A percentile compares a stretch with the other conserved stretches of the same genome.
These are phyloP conservation scores for Arctium lappa DNA, from an alignment of 129 eudicot species.

Conservation along the genomic window DNA sequence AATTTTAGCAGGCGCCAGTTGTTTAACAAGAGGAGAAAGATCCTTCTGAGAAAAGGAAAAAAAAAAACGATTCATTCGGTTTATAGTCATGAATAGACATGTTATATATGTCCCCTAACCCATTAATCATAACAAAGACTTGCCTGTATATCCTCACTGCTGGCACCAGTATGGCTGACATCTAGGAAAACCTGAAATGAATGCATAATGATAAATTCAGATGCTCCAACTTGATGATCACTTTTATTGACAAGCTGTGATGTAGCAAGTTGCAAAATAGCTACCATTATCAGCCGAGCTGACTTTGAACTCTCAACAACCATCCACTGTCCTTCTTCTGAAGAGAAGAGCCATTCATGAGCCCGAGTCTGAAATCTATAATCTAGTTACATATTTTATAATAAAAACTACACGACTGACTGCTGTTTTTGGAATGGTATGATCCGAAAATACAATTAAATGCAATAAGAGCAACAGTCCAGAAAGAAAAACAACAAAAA, in stretches of 20 bases:
- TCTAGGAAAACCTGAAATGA: constrained; percentile 64
- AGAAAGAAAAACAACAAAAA: neutral
- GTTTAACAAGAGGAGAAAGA: constrained; percentile 89
- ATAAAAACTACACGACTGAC: neutral
- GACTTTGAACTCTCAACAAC: constrained; percentile 85
- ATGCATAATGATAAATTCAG: neutral
- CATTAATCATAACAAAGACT: constrained; percentile 18
- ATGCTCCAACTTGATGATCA: neutral
- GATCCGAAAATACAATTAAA: neutral
- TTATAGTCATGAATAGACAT: neutral
- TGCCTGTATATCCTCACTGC: constrained; percentile 83
- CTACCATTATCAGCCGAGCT: constrained; percentile 88
- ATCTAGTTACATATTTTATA: constrained; percentile 38
- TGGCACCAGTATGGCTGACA: constrained; percentile 50
- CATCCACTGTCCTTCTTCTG: constrained; percentile 98
- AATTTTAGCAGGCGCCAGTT: constrained; percentile 56
- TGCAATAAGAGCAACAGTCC: neutral
- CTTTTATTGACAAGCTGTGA: neutral
- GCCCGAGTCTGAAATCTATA: constrained; percentile 72
- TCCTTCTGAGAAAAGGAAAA: constrained; percentile 55
- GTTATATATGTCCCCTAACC: neutral
- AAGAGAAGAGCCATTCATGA: constrained; percentile 88
- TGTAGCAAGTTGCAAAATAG: neutral
- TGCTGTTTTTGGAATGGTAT: neutral
- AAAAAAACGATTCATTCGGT: neutral